Base-by-base conservation (phyloP, 2,329 filamentous ascomycete species). In the Zasmidium angulare region DNA sequence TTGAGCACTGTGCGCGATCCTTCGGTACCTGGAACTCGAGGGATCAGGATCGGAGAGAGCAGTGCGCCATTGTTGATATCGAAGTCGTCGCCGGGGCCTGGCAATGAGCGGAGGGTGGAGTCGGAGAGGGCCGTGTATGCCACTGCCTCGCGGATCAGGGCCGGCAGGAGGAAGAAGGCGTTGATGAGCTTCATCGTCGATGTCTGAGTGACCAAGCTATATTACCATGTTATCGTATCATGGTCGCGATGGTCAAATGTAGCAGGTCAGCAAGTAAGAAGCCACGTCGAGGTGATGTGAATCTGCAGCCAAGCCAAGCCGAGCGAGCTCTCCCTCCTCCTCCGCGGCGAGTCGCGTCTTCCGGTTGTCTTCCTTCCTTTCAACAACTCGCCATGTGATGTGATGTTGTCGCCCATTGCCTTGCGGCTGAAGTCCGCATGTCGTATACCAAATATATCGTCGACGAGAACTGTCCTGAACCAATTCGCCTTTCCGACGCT, bases 21-120 rank as follows among this genome's bases (percentile, higher is more conserved):
- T 1, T 87, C 81, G 0, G 92, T 96, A 17, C 93, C 95, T 6
- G 95, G 90, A 0, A 99, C 93, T 61, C 95, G 89, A 1, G 95
- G 88, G 53, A 89, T 86, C 55, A 99, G 81, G 68, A 99, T 93
- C 1, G 93, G 95, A 2, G 93, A 84, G 29, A 99, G 84, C 19
- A 99, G 82, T 2, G 84, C 79, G 66, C 92, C 91, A 31, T 80
- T 83, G 61, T 88, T 77, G 67, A 95, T 90, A 76, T 96, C 85
- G 73, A 97, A 93, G 64, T 76, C 69, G 60, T 72, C 63, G 61
- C 85, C 87, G 1, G 87, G 87, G n/a, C 83, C 84, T 12, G 91
- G 90, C 17, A 99, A 83, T 54, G 79, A 80, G 63, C 81, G 83
- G 47, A 98, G 82, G 31, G 89, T 88, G 58, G 85, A 83, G 76